Base-by-base conservation (phyloP, 1,139 yeast species). In the Yamadazyma kanchanaburiensis region DNA sequence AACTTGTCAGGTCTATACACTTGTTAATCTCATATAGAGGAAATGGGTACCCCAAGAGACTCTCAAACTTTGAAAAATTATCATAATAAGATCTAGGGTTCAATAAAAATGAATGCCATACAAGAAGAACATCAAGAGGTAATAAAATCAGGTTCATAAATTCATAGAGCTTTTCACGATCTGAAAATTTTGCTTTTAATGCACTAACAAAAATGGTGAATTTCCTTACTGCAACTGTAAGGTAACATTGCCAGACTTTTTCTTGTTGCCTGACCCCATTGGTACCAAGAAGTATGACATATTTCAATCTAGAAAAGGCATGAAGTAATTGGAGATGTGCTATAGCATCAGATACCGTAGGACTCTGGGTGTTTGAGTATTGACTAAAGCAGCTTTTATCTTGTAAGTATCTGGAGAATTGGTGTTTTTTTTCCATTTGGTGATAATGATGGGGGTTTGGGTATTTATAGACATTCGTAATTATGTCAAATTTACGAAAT, bases 61-160 rank as follows among this genome's bases (percentile, higher is more conserved):
- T 33, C 11, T 37, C 24, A 26, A 51, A 47, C 12, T 49, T 40
- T 12, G 58, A 42, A 23, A 58, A 53, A 13, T 50, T 52, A 25
- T 60, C 68, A 34, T 58, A 51, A 28, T 43, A 54, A 0, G 55
- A 38, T 21, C 43, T 43, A 5, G 53, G 48, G 27, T 42, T 41
- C 16, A 42, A 27, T 16, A 40, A 25, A 31, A 48, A 49, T 24
- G 51, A 37, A 42, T 65, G 70, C 71, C 70, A 65, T 1, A 64
- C 64, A 56, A 65, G 48, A 5, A 65, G 31, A 8, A 65, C 55
- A 35, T 64, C 70, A 24, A 62, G 35, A 3, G 67, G 67, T 1
- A 68, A 67, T 18, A 58, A 30, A 12, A 11, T 3, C 3, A 4
- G 4, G 5, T 30, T 12, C n/a, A 24, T 15, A 13, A 18, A 24